Evolutionary conservation across 805 yeast genomes (phyloP).

Genomic region (Metschnikowia dekortorum): DNA sequence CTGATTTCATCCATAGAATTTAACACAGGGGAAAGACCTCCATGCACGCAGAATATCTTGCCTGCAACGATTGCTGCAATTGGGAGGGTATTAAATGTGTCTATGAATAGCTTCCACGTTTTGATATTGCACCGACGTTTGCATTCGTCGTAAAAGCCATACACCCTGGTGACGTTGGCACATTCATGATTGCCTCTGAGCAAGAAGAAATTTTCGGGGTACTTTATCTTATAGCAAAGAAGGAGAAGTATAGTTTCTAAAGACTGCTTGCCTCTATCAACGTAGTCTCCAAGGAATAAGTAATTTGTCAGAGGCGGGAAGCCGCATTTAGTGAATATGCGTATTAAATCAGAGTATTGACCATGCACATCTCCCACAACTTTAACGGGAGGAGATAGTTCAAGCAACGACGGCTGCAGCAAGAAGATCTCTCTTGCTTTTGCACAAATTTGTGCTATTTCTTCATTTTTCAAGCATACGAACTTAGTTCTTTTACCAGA

Average conservation of each 20-base stretch:
- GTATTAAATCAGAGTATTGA: slow-evolving; percentile 84
- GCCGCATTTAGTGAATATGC: slow-evolving; percentile 93
- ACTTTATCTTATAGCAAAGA: slow-evolving; percentile 90
- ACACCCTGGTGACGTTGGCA: slow-evolving; percentile 93
- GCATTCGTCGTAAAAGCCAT: slow-evolving; percentile 98
- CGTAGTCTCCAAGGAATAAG: slow-evolving; percentile 92
- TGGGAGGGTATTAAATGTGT: slow-evolving; percentile 92
- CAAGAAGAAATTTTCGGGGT: slow-evolving; percentile 92
- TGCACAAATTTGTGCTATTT: slow-evolving; percentile 81
- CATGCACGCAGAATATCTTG: slow-evolving; percentile 89
- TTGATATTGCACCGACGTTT: slow-evolving; percentile 88
- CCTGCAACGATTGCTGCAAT: slow-evolving; percentile 94
- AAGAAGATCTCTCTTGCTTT: slow-evolving; percentile 85
- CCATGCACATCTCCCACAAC: slow-evolving; percentile 96
- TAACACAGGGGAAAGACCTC: slow-evolving; percentile 74
- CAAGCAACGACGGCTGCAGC: slow-evolving; percentile 85
- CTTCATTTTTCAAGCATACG: slow-evolving; percentile 78
- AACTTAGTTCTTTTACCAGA: slow-evolving; percentile 88
- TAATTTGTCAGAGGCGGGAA: slow-evolving; percentile 94
- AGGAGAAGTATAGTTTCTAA: slow-evolving; percentile 85
- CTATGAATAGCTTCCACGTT: slow-evolving; percentile 91
- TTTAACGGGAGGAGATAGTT: slow-evolving; percentile 80
- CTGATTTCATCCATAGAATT: slow-evolving; percentile 72
- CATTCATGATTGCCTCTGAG: slow-evolving; percentile 96
- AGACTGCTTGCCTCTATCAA: slow-evolving; percentile 95